Conservation (phyloP, 345 rosid species). For the Populus ilicifolia region DNA sequence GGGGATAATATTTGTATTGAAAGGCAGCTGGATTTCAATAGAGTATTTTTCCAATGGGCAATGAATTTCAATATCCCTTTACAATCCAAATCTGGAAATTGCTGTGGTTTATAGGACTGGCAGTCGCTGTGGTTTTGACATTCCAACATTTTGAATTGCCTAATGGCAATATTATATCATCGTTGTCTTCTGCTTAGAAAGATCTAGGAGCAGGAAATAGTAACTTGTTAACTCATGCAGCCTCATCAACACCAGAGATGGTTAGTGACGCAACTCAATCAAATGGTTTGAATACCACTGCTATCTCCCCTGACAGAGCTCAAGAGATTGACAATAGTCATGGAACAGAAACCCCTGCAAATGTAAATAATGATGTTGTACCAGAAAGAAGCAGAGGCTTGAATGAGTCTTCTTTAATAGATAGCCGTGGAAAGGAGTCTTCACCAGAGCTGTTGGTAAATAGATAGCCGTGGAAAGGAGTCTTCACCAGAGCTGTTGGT, state of each 20-base stretch:
- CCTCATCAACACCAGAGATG: constrained; percentile 19
- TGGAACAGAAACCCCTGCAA: constrained; percentile 20
- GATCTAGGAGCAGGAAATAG: constrained; percentile 27
- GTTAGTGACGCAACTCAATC: constrained; percentile 12
- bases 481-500: neutral
- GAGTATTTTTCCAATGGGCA: constrained; percentile 40
- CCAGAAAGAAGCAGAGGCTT: constrained; percentile 10
- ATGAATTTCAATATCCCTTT: constrained; percentile 38
- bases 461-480: constrained; percentile 18
- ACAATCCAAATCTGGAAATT: constrained; percentile 45
- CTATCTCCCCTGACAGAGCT: neutral
- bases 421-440: constrained; percentile 19
- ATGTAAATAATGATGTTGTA: constrained; percentile 12
- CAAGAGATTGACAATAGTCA: constrained; percentile 22
- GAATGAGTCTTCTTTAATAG: constrained; percentile 20
- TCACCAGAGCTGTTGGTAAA: constrained; percentile 15
- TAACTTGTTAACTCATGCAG: constrained; percentile 10
- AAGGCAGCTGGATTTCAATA: neutral
- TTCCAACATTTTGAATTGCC: constrained; percentile 65
- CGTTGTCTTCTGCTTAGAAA: constrained; percentile 41
- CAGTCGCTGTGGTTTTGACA: constrained; percentile 33
- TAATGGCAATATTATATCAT: constrained; percentile 37
- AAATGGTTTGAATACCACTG: constrained; percentile 30
- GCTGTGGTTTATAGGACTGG: constrained; percentile 40
- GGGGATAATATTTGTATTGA: constrained; percentile 24